Evolutionary conservation across 257 asterid genomes (phyloP), one percentile per base, ranked within the genome.

Genomic region (Pogostemon cablin): DNA sequence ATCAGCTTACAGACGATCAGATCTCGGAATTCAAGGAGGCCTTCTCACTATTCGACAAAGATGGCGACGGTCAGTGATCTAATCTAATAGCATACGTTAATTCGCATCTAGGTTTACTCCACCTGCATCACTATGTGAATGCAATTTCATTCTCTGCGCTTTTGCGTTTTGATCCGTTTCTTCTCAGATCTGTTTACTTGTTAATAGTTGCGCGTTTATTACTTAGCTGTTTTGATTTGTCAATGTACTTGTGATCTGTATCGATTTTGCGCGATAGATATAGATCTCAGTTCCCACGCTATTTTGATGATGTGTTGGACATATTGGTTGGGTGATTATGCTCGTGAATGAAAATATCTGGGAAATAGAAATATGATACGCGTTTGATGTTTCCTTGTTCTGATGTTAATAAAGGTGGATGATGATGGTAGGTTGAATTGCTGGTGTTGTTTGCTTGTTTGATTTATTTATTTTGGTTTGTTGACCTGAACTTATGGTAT

Each of bases 21-120:
- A 73, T 79, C 81, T 79, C 81, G 39, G 82, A 82, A 71, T 82
- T 82, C 77, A 82, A 79, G 82, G 86, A 82, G 67, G 86, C 86
- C 6, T 82, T 82, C 71, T 67, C 84, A 53, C 82, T 82, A 34
- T 82, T 82, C 72, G 86, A 82, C 79, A 82, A 82, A 78, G 81
- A 82, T 65, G 86, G 83, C 58, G 81, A 81, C 62, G 86, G 86
- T 81, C 60, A 72, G 86, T 69, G 42, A 53, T 68, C 72, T 69
- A 35, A 58, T 68, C 72, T 69, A 35, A 58, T 68, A 68, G 1
- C 59, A 32, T 61, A 12, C 7, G 34, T 48, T 57, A 20, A 11
- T 72, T 71, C 17, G 34, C 62, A 40, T 67, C 44, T 72, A 38
- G 72, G 48, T 42, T 69, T 55, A 25, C 34, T 65, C 25, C 41